phyloP scores from a whole-genome alignment of 176 grass and related monocot genomes.

The Bothriochloa decipiens region DNA sequence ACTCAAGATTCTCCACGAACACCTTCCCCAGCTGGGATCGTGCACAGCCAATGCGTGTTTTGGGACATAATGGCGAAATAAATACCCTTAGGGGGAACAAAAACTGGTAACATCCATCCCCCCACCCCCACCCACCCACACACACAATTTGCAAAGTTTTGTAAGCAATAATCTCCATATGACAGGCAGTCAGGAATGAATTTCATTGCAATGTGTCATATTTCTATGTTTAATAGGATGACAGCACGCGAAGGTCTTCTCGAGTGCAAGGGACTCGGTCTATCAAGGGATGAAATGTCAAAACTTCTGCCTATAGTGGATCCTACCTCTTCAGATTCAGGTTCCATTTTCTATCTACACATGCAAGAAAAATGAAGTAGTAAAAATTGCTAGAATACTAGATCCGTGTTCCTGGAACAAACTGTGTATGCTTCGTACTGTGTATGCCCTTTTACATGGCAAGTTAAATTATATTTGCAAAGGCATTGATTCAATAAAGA shows the following conservation, averaged over 20 bases:
- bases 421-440: conserved; percentile 4
- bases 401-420: neutral
- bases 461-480: conserved; percentile 1
- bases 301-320: conserved; percentile 83
- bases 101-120: conserved; percentile 47
- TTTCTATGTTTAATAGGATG: conserved; percentile 60
- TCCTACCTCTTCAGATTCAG: conserved; percentile 89
- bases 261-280: conserved; percentile 65
- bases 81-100: conserved; percentile 71
- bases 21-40: conserved; percentile 77
- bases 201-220: neutral
- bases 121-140: neutral
- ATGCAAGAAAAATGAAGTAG: neutral
- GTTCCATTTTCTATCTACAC: conserved; percentile 35
- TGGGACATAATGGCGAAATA: conserved; percentile 76
- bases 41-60: conserved; percentile 66
- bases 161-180: neutral
- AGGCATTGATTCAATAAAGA: neutral
- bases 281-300: conserved; percentile 66
- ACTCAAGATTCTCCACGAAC: conserved; percentile 74
- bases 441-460: conserved; percentile 9
- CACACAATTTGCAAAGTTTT: neutral
- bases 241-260: conserved; percentile 84
- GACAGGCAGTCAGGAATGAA: neutral
- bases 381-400: neutral